A percentile compares a stretch with the other conserved stretches of the same genome.
phyloP scores from a whole-genome alignment of 2,329 filamentous ascomycete species.

The Diaporthe australafricana region DNA sequence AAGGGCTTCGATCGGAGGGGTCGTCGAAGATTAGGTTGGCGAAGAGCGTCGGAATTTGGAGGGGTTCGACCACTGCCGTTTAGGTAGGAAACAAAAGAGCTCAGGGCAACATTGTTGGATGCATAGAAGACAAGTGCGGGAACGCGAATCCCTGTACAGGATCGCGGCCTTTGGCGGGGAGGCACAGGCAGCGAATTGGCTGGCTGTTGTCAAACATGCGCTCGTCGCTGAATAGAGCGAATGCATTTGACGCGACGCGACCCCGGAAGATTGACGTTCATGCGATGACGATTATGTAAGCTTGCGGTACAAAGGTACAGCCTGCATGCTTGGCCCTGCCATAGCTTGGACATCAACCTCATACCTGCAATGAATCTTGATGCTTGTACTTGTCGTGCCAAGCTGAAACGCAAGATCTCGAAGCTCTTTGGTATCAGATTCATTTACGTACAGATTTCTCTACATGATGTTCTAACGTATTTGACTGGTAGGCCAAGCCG shows the following conservation, averaged over 20 bases:
- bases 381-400: too few relatives aligned
- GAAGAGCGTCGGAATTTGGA: background rate
- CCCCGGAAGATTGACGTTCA: constrained; percentile 29
- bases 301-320: background rate
- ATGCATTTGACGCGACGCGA: constrained; percentile 21
- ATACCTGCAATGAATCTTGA: too few relatives aligned
- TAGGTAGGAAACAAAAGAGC: background rate
- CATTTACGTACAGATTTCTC: too few relatives aligned
- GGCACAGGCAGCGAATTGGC: constrained; percentile 13
- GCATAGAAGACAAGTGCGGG: constrained; percentile 19
- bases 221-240: background rate
- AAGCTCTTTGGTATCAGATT: too few relatives aligned
- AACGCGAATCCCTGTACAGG: constrained; percentile 17
- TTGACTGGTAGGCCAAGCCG: too few relatives aligned
- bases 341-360: too few relatives aligned
- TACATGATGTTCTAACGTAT: too few relatives aligned
- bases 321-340: background rate
- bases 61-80: background rate
- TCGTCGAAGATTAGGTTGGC: background rate
- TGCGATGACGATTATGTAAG: constrained; percentile 4
- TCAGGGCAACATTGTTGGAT: constrained; percentile 4
- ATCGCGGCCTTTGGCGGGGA: background rate
- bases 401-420: too few relatives aligned
- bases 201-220: constrained; percentile 14
- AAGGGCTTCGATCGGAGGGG: background rate